phyloP scores from a whole-genome alignment of 2,329 filamentous ascomycete genomes.

The Cordyceps farinosa region DNA sequence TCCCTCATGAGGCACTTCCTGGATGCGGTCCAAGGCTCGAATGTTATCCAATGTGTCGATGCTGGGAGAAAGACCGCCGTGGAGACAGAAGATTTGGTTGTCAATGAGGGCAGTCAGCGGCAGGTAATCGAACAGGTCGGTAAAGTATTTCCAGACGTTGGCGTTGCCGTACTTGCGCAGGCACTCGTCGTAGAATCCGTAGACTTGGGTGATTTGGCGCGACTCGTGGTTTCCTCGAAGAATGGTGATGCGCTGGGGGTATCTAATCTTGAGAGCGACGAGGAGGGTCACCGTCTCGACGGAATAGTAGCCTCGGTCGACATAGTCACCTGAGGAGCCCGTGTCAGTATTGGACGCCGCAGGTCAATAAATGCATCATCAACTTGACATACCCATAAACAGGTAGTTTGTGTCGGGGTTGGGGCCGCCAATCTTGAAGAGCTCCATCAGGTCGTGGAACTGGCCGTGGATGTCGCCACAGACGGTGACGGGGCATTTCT shows the following conservation, averaged over 20 bases:
- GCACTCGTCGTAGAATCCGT: conserved; percentile 98
- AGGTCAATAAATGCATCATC: neutral
- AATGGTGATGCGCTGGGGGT: conserved; percentile 90
- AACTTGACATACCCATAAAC: conserved; percentile 68
- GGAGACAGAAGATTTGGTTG: conserved; percentile 97
- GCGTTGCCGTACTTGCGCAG: conserved; percentile 97
- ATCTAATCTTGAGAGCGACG: conserved; percentile 94
- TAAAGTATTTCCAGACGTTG: conserved; percentile 99
- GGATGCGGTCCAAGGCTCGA: conserved; percentile 88
- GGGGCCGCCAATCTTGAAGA: conserved; percentile 96
- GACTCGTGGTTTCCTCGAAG: conserved; percentile 98
- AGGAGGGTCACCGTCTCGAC: conserved; percentile 98
- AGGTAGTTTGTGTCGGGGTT: conserved; percentile 98
- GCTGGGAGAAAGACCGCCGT: conserved; percentile 93
- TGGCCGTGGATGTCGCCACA: conserved; percentile 99
- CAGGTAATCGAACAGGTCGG: conserved; percentile 99
- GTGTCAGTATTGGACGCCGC: neutral
- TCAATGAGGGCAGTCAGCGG: conserved; percentile 97
- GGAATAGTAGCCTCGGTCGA: conserved; percentile 96
- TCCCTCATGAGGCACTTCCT: conserved; percentile 97
- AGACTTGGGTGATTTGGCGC: conserved; percentile 94
- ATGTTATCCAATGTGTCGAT: conserved; percentile 97
- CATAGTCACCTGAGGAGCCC: conserved; percentile 73
- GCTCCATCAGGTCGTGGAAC: conserved; percentile 98
- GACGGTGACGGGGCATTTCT: conserved; percentile 98